Conservation (phyloP, 2,329 filamentous ascomycete genomes). For the Monascus ruber region DNA sequence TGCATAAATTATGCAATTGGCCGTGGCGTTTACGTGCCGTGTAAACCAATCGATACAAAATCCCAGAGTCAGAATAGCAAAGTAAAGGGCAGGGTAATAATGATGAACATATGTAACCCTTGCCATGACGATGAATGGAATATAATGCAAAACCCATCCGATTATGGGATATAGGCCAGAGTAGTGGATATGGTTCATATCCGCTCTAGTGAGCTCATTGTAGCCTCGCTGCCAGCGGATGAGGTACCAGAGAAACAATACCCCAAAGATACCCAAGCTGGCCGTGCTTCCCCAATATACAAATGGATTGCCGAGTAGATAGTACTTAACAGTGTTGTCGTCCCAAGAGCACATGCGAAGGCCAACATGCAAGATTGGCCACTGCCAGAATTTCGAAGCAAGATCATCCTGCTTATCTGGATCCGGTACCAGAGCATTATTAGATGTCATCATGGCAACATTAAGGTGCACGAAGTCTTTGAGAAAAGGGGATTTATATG, state of each 20-base stretch:
- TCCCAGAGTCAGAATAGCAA: conserved; percentile 79
- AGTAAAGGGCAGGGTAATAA: conserved; percentile 97
- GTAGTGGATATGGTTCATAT: conserved; percentile 93
- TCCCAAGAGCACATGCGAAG: conserved; percentile 99
- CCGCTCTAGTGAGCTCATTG: conserved; percentile 62
- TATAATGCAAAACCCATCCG: conserved; percentile 92
- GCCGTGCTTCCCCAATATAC: conserved; percentile 92
- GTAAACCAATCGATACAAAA: conserved; percentile 82
- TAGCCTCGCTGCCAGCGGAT: conserved; percentile 95
- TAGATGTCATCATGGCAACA: conserved; percentile 99
- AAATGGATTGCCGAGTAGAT: conserved; percentile 89
- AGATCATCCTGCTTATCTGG: conserved; percentile 98
- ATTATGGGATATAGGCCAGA: conserved; percentile 80
- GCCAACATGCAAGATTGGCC: conserved; percentile 90
- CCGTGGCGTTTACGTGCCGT: conserved; percentile 49
- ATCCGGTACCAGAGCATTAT: conserved; percentile 94
- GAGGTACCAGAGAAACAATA: conserved; percentile 71
- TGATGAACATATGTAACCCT: conserved; percentile 98
- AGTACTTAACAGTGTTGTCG: conserved; percentile 92
- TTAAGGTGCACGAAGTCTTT: conserved; percentile 97
- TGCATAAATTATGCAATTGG: conserved; percentile 61
- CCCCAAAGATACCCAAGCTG: conserved; percentile 59
- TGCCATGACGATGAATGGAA: conserved; percentile 94
- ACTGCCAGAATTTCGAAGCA: conserved; percentile 95
- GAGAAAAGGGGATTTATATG: conserved; percentile 93